Evolutionary conservation across 1,139 yeast species (phyloP), one percentile per base, ranked within the genome.

Genomic region (Pichia norvegensis): DNA sequence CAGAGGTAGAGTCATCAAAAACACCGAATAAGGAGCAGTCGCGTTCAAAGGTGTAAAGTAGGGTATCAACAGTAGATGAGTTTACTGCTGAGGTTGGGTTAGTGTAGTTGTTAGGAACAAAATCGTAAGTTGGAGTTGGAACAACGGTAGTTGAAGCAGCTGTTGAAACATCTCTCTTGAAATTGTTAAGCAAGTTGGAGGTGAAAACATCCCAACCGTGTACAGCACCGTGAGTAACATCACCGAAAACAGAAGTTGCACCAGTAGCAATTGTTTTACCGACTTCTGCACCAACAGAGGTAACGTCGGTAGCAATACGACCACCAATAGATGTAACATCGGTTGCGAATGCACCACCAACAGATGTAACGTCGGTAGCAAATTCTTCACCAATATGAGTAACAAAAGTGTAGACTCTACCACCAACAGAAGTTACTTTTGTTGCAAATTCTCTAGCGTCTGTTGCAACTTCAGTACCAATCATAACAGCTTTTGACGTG

Each of bases 1-100:
- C 53, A 1, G 84, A 77, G 7, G 57, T 51, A n/a, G 64, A 51
- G 33, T 67, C 63, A 55, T 79, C 67, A 57, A 77, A 79, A 17
- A 75, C 67, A 13, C 81, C 81, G 54, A 64, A 68, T 11, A 55
- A 50, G 3, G 61, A 60, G 55, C 79, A 73, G 29, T 52, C 48
- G 16, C 27, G 37, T 8, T 39, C 29, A 22, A 38, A 16, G 9
- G 25, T 21, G 29, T 44, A 46, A 23, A 33, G 16, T 4, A 39
- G 29, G 10, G 19, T 23, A 19, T 46, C 50, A 11, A 37, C 29
- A 20, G 41, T 20, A 2, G 37, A 31, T 1, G 40, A 16, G n/a
- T 41, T 23, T 11, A 40, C 37, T 10, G 22, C 36, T 8, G 19
- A 29, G 16, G 29, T 31, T 10, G 39, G 36, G 8, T 39, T 25